A percentile compares a stretch with the other conserved stretches of the same genome.
phyloP scores from a whole-genome alignment of 2,329 filamentous ascomycete genomes.

The Orbilia oligospora region DNA sequence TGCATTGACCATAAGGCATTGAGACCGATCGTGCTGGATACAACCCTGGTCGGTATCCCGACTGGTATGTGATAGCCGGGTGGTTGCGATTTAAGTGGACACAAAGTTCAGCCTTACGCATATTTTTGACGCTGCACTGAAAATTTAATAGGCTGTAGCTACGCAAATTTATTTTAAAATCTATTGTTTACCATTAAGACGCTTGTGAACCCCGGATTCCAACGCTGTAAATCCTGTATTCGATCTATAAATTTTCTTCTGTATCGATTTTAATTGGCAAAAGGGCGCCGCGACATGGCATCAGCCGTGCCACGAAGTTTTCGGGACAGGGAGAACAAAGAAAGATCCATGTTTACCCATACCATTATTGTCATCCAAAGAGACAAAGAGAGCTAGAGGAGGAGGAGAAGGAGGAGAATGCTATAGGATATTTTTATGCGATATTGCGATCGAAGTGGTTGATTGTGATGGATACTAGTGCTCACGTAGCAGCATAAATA shows the following conservation, averaged over 20 bases:
- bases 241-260: not conserved
- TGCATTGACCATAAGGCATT: slow-evolving; percentile 1
- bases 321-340: slow-evolving; percentile 3
- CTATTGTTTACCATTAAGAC: not conserved
- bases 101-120: slow-evolving; percentile 26
- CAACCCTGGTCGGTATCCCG: not conserved
- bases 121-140: not conserved
- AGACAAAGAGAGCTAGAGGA: not conserved
- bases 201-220: slow-evolving; percentile 2
- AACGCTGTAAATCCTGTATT: slow-evolving; percentile 6
- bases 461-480: not conserved
- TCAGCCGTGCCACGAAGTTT: slow-evolving; percentile 14
- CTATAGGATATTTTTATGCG: no score
- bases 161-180: no score
- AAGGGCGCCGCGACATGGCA: not conserved
- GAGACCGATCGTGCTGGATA: no score
- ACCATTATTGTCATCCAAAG: not conserved
- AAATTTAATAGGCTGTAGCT: no score
- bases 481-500: slow-evolving; percentile 46
- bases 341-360: not conserved
- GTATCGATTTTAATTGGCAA: not conserved
- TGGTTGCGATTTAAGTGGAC: not conserved
- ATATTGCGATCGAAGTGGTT: not conserved
- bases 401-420: no score
- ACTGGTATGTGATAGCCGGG: not conserved